phyloP scores from a whole-genome alignment of 2,329 filamentous ascomycete genomes.

The Sporothrix euskadiensis region DNA sequence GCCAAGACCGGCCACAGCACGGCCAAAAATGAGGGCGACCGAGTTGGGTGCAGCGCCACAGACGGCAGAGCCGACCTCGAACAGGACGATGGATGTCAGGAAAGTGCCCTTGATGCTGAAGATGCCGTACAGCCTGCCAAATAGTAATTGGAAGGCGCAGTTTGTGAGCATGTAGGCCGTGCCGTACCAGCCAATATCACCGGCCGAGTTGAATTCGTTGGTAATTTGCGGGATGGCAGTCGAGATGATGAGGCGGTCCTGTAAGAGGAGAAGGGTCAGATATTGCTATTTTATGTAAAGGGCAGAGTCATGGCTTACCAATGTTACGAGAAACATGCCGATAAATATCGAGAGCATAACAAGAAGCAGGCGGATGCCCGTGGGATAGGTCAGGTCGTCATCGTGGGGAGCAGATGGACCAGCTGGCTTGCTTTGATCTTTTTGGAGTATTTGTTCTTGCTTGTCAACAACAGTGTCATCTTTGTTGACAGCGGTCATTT shows the following conservation, averaged over 20 bases:
- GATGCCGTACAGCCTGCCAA: constrained; percentile 45
- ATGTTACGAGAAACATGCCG: constrained; percentile 21
- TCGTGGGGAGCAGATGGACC: neutral
- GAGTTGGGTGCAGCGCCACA: constrained; percentile 46
- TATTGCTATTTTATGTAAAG: neutral
- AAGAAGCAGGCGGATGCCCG: constrained; percentile 12
- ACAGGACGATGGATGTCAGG: constrained; percentile 39
- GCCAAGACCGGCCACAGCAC: constrained; percentile 45
- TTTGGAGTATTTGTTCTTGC: neutral
- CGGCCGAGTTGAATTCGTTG: constrained; percentile 29
- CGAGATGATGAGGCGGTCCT: constrained; percentile 34
- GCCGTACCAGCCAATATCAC: constrained; percentile 32
- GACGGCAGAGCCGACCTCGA: constrained; percentile 44
- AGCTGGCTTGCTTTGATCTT: neutral
- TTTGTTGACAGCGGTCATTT: neutral
- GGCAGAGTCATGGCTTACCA: neutral
- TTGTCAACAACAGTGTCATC: neutral
- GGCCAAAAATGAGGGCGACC: constrained; percentile 45
- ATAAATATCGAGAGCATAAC: constrained; percentile 21
- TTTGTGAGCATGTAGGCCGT: constrained; percentile 29
- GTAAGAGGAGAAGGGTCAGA: neutral
- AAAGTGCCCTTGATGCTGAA: constrained; percentile 41
- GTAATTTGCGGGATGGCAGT: constrained; percentile 31
- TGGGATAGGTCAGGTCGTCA: constrained; percentile 24
- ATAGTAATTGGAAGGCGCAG: constrained; percentile 40